Conservation (phyloP, 1,139 yeast genomes). For the Suhomyces bokatorum region DNA sequence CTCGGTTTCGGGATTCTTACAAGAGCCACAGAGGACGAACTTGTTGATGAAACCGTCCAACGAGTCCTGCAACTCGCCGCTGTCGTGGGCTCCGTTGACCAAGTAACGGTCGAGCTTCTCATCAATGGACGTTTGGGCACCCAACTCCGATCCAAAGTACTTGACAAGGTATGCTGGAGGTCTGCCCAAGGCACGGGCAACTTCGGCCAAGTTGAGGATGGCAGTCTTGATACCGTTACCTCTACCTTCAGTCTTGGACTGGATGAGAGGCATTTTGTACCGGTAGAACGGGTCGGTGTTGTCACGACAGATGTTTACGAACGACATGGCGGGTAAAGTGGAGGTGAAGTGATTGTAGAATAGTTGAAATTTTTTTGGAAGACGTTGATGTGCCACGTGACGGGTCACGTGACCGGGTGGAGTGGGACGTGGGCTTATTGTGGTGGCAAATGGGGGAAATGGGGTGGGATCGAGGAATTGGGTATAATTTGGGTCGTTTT, state of each 20-base stretch:
- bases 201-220: slow-evolving; percentile 85
- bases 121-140: slow-evolving; percentile 88
- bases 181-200: slow-evolving; percentile 91
- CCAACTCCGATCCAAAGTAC: slow-evolving; percentile 94
- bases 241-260: slow-evolving; percentile 96
- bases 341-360: not conserved
- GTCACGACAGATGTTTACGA: slow-evolving; percentile 93
- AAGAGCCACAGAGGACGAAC: slow-evolving; percentile 90
- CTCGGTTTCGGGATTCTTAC: slow-evolving; percentile 98
- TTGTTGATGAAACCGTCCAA: slow-evolving; percentile 91
- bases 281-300: slow-evolving; percentile 98
- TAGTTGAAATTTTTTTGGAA: slow-evolving; percentile 4
- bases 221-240: slow-evolving; percentile 99
- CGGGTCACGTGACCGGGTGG: not conserved
- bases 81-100: slow-evolving; percentile 95
- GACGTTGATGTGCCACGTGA: slow-evolving; percentile 2
- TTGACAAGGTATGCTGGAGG: slow-evolving; percentile 91
- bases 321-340: slow-evolving; percentile 56
- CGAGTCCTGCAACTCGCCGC: slow-evolving; percentile 85
- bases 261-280: slow-evolving; percentile 97
- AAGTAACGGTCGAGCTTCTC: slow-evolving; percentile 83
- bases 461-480: no score
- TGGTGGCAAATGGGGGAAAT: not conserved
- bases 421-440: no score
- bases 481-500: no score